Percentiles rank a stretch among this genome's conserved stretches.
Evolutionary conservation across 1,284 basidiomycete genomes (phyloP).

Genomic region (Trichosporon faecale): DNA sequence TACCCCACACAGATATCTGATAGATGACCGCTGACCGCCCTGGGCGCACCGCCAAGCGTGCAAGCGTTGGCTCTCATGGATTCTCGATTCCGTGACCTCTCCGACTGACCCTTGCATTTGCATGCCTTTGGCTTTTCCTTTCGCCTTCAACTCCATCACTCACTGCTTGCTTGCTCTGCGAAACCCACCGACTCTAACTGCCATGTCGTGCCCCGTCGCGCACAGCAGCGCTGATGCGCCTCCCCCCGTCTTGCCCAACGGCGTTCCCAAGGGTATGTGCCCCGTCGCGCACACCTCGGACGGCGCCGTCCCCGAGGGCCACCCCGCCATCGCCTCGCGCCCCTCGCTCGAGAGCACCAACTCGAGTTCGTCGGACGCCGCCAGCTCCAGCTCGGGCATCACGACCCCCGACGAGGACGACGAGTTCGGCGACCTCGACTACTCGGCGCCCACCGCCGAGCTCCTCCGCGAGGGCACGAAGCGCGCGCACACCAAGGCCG

Average conservation of each 20-base stretch:
- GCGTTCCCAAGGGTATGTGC: constrained; percentile 3
- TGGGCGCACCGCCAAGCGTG: background rate
- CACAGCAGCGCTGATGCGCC: constrained; percentile 5
- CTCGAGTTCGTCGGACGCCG: background rate
- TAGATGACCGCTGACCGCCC: background rate
- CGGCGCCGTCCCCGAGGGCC: background rate
- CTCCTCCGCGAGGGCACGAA: constrained; percentile 61
- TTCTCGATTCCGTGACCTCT: background rate
- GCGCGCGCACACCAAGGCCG: constrained; percentile 62
- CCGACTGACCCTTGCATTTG: background rate
- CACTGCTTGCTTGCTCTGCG: background rate
- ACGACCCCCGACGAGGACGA: constrained; percentile 7
- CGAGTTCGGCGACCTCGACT: constrained; percentile 40
- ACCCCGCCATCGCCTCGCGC: background rate
- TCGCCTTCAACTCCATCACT: background rate
- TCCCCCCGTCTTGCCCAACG: background rate
- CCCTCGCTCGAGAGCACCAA: background rate
- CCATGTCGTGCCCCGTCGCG: constrained; percentile 5
- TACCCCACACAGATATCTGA: constrained; percentile 2
- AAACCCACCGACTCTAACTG: background rate
- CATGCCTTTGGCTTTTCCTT: background rate
- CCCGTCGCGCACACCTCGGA: background rate
- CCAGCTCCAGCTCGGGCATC: background rate
- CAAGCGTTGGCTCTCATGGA: background rate
- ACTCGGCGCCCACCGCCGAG: constrained; percentile 47